Conservation (phyloP, 306 rosid species). For the Hippophae rhamnoides region DNA sequence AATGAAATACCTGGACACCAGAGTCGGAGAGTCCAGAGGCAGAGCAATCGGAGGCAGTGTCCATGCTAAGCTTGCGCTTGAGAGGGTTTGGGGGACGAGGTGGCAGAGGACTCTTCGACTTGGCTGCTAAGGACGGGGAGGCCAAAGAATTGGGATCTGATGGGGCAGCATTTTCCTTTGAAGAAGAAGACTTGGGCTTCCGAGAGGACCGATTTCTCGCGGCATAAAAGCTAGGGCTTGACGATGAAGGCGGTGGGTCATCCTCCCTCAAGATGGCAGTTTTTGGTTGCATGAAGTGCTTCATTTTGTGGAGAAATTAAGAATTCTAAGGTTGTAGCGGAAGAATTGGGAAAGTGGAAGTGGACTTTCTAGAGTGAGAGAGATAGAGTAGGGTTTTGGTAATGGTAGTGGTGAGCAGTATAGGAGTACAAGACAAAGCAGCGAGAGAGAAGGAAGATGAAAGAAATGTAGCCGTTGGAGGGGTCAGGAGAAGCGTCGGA, state of each 20-base stretch:
- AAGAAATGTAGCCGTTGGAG: slow-evolving; percentile 6
- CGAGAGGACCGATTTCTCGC: slow-evolving; percentile 45
- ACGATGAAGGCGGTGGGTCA: slow-evolving; percentile 40
- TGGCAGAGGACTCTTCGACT: slow-evolving; percentile 66
- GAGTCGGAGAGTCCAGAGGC: slow-evolving; percentile 54
- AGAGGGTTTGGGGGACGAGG: slow-evolving; percentile 94
- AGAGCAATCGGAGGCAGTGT: slow-evolving; percentile 37
- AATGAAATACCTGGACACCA: slow-evolving; percentile 63
- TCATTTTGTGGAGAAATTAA: slow-evolving; percentile 24
- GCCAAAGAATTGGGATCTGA: slow-evolving; percentile 43
- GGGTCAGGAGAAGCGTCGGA: neutral
- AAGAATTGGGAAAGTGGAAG: neutral
- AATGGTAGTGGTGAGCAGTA: neutral
- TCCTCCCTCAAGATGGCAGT: slow-evolving; percentile 48
- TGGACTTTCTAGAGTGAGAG: neutral
- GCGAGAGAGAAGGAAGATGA: slow-evolving; percentile 13
- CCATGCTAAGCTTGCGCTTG: slow-evolving; percentile 73
- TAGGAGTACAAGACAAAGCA: neutral
- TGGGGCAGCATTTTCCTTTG: slow-evolving; percentile 78
- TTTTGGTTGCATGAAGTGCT: slow-evolving; percentile 78
- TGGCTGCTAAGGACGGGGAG: slow-evolving; percentile 37
- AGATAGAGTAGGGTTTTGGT: slow-evolving; percentile 4
- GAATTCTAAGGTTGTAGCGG: neutral
- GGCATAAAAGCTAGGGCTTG: slow-evolving; percentile 36
- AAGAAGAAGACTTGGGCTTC: slow-evolving; percentile 37